These are phyloP conservation scores for Venturia pyrina DNA, from an alignment of 2,329 filamentous ascomycete species.

Conservation along the genomic window DNA sequence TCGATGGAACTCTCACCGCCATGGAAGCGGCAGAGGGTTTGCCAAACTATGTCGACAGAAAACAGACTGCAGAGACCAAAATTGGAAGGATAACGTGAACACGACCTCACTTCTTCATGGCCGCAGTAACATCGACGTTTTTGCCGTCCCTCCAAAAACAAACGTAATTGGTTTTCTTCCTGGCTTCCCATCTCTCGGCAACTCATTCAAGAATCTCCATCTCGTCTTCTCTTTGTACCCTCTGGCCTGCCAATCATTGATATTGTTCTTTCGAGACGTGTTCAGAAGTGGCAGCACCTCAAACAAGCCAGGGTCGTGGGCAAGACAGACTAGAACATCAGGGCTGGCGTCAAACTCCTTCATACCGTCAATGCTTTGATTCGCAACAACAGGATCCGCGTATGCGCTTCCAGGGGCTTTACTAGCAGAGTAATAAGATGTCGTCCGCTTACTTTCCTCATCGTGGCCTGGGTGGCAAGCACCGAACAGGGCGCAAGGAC, in stretches of 20 bases:
- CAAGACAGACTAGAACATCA: slow-evolving; percentile 21
- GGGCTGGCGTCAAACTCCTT: slow-evolving; percentile 25
- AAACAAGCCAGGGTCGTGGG: slow-evolving; percentile 21
- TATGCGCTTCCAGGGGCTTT: slow-evolving; percentile 6
- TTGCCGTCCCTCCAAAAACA: slow-evolving; percentile 5
- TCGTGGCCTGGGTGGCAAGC: slow-evolving; percentile 20
- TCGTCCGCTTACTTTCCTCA: slow-evolving; percentile 18
- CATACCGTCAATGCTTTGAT: slow-evolving; percentile 33
- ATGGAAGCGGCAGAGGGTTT: too few species aligned
- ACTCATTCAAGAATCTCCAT: slow-evolving; percentile 30
- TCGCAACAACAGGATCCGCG: slow-evolving; percentile 15
- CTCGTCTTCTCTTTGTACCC: slow-evolving; percentile 18
- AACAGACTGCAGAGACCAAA: too few species aligned
- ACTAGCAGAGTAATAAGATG: slow-evolving; percentile 12
- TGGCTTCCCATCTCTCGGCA: slow-evolving; percentile 18
- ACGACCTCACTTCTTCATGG: not conserved
- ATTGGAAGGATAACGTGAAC: not conserved
- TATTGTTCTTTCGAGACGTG: slow-evolving; percentile 21
- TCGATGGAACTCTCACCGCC: too few species aligned
- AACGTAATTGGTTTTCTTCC: not conserved
- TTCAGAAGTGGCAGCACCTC: slow-evolving; percentile 28
- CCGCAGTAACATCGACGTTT: not conserved
- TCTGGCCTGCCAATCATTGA: slow-evolving; percentile 23
- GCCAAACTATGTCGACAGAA: too few species aligned
- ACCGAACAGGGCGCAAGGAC: slow-evolving; percentile 28